Percentiles rank a stretch among this genome's conserved stretches.
Evolutionary conservation across 345 rosid genomes (phyloP).

Genomic region (Balakata baccata): DNA sequence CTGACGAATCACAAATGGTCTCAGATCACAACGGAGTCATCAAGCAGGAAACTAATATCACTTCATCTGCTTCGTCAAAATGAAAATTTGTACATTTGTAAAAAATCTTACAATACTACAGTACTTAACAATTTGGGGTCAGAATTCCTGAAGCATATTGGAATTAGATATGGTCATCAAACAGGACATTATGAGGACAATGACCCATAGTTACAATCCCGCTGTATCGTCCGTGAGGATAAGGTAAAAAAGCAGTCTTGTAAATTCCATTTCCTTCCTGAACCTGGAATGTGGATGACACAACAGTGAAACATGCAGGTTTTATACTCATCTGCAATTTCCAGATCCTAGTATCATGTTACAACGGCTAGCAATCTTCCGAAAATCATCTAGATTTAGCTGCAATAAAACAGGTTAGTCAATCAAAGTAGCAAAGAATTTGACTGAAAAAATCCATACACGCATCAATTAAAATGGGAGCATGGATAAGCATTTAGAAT

Average conservation of each 20-base stretch:
- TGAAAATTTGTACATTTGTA: neutral
- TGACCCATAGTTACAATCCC: neutral
- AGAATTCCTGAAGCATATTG: neutral
- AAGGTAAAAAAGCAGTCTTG: neutral
- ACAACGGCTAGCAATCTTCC: conserved; percentile 54
- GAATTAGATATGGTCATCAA: neutral
- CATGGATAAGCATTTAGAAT: neutral
- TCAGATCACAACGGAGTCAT: neutral
- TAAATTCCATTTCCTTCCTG: neutral
- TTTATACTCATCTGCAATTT: conserved; percentile 2
- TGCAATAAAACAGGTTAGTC: conserved; percentile 28
- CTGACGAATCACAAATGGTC: neutral
- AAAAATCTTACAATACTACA: neutral
- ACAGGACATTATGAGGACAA: neutral
- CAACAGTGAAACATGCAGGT: neutral
- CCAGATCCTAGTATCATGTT: conserved; percentile 45
- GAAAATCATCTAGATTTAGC: conserved; percentile 68
- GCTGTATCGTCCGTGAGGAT: neutral
- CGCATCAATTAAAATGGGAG: neutral
- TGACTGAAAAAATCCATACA: neutral
- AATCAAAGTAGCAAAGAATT: neutral
- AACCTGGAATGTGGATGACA: neutral
- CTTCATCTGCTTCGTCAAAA: neutral
- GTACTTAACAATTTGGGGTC: neutral
- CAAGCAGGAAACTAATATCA: neutral